Base-by-base conservation (phyloP, 2,329 filamentous ascomycete genomes). In the Sarocladiaceae sp. region DNA sequence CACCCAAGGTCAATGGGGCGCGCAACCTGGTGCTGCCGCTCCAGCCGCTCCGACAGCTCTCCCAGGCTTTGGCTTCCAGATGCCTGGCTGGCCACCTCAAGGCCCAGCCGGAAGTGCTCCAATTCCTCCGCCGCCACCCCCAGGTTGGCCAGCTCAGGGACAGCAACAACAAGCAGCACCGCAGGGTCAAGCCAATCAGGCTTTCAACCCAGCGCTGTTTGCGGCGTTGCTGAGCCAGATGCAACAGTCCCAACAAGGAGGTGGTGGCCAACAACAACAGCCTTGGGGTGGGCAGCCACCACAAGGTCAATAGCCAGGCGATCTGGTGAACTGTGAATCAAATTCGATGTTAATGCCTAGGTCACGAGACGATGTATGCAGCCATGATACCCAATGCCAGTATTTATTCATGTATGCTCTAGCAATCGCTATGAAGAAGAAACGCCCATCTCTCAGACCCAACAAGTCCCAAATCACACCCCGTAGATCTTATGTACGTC, bases 121-220 rank as follows among this genome's bases (percentile, higher is more conserved):
- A 0, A 60, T 62, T 9, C 62, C 62, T 3, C 69, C 69, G 3
- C 69, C 69, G 3, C 67, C 69, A 16, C 67, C 69, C 34, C 61
- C 64, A 13, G 62, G 60, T 2, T 63, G 59, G 57, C 55, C 55
- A 19, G 52, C 50, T 20, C 59, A 51, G 56, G 64, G 48, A 34
- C 64, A 64, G 27, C 51, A 47, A 29, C 26, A 29, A 27, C 50
- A 52, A 34, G 50, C 64, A 32, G 56, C 66, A 13, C 58, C 63
- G 27, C 39, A 42, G 12, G 39, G 23, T 9, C 39, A 42, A 16
- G 7, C 39, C 4, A 29, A 43, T 13, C 40, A 26, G 11, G 29
- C 72, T 9, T 76, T 76, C 51, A 81, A 80, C 50, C 78, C 78
- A 3, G 69, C 73, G 2, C 74, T 82, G 55, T 67, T 82, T 47